Base-by-base conservation (phyloP, 2,329 filamentous ascomycete species). In the Purpureocillium takamizusanense region DNA sequence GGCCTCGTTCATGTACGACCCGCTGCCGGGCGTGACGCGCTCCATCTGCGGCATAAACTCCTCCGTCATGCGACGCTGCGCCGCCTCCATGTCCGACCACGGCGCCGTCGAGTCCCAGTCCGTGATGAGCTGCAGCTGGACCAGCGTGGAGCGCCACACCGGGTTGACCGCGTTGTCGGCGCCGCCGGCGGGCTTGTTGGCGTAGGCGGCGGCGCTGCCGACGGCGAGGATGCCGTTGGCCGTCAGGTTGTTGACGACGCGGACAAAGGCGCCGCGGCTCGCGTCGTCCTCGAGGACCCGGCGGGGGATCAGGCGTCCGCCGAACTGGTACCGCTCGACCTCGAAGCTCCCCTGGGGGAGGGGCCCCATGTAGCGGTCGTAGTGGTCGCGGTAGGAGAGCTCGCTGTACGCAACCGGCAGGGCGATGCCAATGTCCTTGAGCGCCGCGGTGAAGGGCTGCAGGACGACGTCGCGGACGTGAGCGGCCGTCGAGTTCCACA, bases 1-100 rank as follows among this genome's bases (percentile, higher is more conserved):
- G 2, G 64, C 70, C 54, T 77, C 72, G 46, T 72, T 74, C 59
- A 70, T 57, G 50, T 73, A 72, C 2, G 62, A 54, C 3, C 64
- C 67, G 8, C 59, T 55, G 1, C 57, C 60, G 1, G 67, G 65
- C 1, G 66, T 66, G 46, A 35, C 10, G 33, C 33, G 4, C 17
- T 16, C 13, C 6, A 66, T 47, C 36, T 50, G 40, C 7, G 17
- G 28, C 15, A 50, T 14, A 54, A 53, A 36, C 55, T 48, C 37
- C 54, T 48, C 15, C 50, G 47, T 33, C 57, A 38, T 13, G 60
- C 62, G 28, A 64, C 21, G 21, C 21, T 25, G 21, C 21, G 21
- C 21, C 21, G 21, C 21, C 6, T 6, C 21, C 21, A 25, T 25
- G 21, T 25, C 21, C 21, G 21, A 25, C 21, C 21, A 25, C 6